phyloP scores from a whole-genome alignment of 2,329 filamentous ascomycete species.

The Phoma herbarum region DNA sequence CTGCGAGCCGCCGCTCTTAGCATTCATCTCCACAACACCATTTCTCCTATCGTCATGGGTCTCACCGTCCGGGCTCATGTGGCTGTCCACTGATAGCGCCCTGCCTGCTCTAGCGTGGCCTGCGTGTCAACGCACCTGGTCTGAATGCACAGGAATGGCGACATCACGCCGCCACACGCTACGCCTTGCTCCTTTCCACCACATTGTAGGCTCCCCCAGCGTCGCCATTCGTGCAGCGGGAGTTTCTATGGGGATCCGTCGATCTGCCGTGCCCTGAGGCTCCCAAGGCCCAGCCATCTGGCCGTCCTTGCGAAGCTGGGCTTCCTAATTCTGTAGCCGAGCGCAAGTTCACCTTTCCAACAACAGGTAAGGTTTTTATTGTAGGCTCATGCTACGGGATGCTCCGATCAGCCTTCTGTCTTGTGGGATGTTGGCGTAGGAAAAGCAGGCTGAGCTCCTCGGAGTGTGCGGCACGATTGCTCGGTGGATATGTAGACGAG shows the following conservation, averaged over 20 bases:
- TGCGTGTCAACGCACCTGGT: not conserved
- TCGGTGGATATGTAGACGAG: slow-evolving; percentile 8
- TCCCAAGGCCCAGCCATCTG: slow-evolving; percentile 13
- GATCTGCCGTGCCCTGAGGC: slow-evolving; percentile 12
- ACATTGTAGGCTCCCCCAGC: not conserved
- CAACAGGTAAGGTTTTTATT: slow-evolving; percentile 1
- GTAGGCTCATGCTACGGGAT: slow-evolving; percentile 4
- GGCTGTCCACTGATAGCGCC: slow-evolving; percentile 2
- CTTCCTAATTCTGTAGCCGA: slow-evolving; percentile 7
- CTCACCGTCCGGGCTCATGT: not conserved
- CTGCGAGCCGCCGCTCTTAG: slow-evolving; percentile 6
- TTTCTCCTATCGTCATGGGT: slow-evolving; percentile 10
- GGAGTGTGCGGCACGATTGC: slow-evolving; percentile 1
- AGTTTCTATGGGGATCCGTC: slow-evolving; percentile 2
- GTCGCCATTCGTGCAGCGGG: slow-evolving; percentile 5
- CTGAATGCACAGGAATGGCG: not conserved
- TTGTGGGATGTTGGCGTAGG: not conserved
- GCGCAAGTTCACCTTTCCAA: slow-evolving; percentile 2
- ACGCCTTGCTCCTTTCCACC: not conserved
- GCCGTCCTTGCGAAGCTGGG: slow-evolving; percentile 5
- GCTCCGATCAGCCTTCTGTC: slow-evolving; percentile 6
- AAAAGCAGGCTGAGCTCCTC: not conserved
- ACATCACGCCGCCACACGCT: slow-evolving; percentile 9
- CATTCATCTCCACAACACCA: slow-evolving; percentile 6
- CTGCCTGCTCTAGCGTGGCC: slow-evolving; percentile 1